Base-by-base conservation (phyloP, 768 basidiomycete genomes). In the Tubosaeta sp. region DNA sequence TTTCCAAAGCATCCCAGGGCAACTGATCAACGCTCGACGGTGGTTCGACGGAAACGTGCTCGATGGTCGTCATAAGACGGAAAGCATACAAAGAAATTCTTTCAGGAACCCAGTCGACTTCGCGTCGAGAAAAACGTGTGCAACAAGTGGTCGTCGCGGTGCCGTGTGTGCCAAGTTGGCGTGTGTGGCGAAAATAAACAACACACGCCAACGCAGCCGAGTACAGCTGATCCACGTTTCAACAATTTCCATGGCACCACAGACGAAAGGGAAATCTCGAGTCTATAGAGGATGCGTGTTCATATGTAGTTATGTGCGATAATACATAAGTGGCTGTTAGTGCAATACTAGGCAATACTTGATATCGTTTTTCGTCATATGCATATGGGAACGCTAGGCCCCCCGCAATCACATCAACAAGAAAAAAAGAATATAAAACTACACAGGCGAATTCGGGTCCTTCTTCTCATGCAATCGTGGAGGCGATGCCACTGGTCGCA, bases 401-500 rank as follows among this genome's bases (percentile, higher is more conserved):
- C 53, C 47, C n/a, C 41, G 39, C 12, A 22, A 29, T 46, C 44
- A 29, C 35, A 49, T 52, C 34, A 41, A 17, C 61, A 66, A 51
- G 51, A 65, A 56, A 46, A 8, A 17, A 35, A 35, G n/a, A 19
- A 39, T 4, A 35, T 6, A 6, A 37, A 45, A 49, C 37, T 61
- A 68, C 8, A 55, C 44, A 22, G 67, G 67, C 1, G 67, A 65
- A 5, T n/a, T n/a, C n/a, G 61, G 26, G 16, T 70, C 69, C 51
- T 63, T 68, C 51, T 70, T 69, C 22, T 69, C 67, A 26, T 69
- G 67, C 29, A 65, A 50, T n/a, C 67, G 76, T 17, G 78, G 71
- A 14, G 84, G 82, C 17, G 81, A 81, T n/a, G 81, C 73, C 10
- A 78, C 74, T 50, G 75, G 73, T 60, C 84, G 82, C 11, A 72